Percentiles rank a stretch among this genome's conserved stretches.
Evolutionary conservation across 2,329 filamentous ascomycete genomes (phyloP).

Genomic region (Amylocarpus encephaloides): DNA sequence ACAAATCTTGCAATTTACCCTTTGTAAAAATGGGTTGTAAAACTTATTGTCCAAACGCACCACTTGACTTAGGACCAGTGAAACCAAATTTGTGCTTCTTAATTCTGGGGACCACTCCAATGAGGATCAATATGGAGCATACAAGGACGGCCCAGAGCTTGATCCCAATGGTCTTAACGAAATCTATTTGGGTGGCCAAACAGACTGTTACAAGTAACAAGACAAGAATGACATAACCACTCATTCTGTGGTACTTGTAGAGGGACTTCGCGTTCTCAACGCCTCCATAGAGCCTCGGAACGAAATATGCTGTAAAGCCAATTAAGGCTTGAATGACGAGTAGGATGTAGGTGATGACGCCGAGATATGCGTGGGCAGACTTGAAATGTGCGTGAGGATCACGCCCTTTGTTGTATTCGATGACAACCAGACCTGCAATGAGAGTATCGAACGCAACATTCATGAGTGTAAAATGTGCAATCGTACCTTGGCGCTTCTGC

Average conservation of each 20-base stretch:
- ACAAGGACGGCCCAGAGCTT: slow-evolving; percentile 69
- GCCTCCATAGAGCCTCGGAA: slow-evolving; percentile 69
- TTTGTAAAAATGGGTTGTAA: not conserved
- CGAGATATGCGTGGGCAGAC: slow-evolving; percentile 75
- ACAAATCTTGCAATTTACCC: not conserved
- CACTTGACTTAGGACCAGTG: slow-evolving; percentile 15
- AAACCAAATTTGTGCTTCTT: slow-evolving; percentile 76
- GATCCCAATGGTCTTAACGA: slow-evolving; percentile 63
- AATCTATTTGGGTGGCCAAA: slow-evolving; percentile 71
- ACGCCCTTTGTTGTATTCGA: slow-evolving; percentile 77
- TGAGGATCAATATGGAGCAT: slow-evolving; percentile 57
- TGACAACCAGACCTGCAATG: slow-evolving; percentile 59
- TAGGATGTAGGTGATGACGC: slow-evolving; percentile 65
- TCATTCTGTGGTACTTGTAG: slow-evolving; percentile 83
- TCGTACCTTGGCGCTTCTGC: slow-evolving; percentile 61
- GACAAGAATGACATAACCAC: slow-evolving; percentile 67
- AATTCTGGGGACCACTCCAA: slow-evolving; percentile 71
- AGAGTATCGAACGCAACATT: slow-evolving; percentile 47
- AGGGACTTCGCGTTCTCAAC: slow-evolving; percentile 72
- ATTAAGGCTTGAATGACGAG: slow-evolving; percentile 68
- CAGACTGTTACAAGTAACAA: slow-evolving; percentile 68
- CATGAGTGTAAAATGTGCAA: slow-evolving; percentile 65
- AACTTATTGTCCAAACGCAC: slow-evolving; percentile 14
- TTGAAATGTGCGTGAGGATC: slow-evolving; percentile 67
- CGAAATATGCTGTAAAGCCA: slow-evolving; percentile 76